Evolutionary conservation across 129 eudicot species (phyloP), one percentile per base, ranked within the genome.

Genomic region (Flaveria bidentis): DNA sequence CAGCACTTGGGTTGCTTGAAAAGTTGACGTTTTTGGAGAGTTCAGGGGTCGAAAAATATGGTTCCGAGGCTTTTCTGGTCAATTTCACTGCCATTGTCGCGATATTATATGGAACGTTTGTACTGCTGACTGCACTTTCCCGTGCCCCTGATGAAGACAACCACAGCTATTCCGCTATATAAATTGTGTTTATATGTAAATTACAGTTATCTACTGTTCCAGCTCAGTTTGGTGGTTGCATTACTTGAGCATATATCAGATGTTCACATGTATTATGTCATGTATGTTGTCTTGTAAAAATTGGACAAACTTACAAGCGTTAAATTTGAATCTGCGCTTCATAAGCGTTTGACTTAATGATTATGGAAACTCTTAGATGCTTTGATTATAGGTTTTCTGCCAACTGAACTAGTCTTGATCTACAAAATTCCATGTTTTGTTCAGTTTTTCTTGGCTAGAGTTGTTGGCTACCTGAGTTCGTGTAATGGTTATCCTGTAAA

Each of bases 71-170:
- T 2, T 89, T 84, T 80, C 90, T 95, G 0, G 99, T 95, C 81
- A 95, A 95, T 73, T 95, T 91, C 81, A 91, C 97, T 2, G 99
- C 99, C 86, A 86, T 91, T 50, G 82, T 84, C 75, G 91, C 99
- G 1, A 70, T 89, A n/a, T 78, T 95, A 22, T 95, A 78, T 20
- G 99, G 99, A 51, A 81, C 88, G 45, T 95, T 89, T 73, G 99
- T 95, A 46, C 51, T 91, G 69, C 73, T 95, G 61, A 89, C 96
- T 7, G 82, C 79, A 25, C 80, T 84, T 52, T 85, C 93, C 10
- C 89, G 84, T 53, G 76, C 74, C 55, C 88, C 86, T 11, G 70
- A 72, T 0, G 89, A 81, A 60, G 91, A 89, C 28, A 84, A 88
- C 25, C 68, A 83, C 71, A 75, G 89, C 84, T 94, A 94, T 78